A percentile compares a stretch with the other conserved stretches of the same genome.
These are phyloP conservation scores for Apiotrichum domesticum DNA, from an alignment of 1,284 basidiomycete species.

Conservation along the genomic window DNA sequence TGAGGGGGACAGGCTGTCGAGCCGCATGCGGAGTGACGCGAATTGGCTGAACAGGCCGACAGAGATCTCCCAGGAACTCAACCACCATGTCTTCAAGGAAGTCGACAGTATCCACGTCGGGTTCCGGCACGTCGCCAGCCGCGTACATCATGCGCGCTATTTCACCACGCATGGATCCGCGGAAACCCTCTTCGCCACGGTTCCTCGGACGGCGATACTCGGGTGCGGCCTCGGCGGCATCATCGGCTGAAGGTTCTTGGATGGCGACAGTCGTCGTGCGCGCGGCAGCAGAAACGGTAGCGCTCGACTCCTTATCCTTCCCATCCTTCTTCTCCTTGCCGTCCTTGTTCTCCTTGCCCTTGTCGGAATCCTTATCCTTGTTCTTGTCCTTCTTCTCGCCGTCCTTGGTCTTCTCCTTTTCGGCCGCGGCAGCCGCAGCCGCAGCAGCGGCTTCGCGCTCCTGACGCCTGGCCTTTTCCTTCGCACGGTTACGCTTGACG, in stretches of 20 bases:
- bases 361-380: neutral
- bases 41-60: constrained; percentile 32
- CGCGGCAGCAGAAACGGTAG: too few species aligned
- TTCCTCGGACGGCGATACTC: neutral
- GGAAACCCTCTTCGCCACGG: constrained; percentile 23
- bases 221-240: neutral
- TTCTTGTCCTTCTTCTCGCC: constrained; percentile 1
- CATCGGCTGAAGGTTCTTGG: neutral
- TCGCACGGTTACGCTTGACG: too few species aligned
- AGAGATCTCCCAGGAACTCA: constrained; percentile 39
- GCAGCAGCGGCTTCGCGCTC: too few species aligned
- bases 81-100: constrained; percentile 41
- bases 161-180: constrained; percentile 41
- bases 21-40: constrained; percentile 15
- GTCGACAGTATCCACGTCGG: constrained; percentile 38
- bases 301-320: neutral
- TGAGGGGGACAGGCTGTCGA: constrained; percentile 23
- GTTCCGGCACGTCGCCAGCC: constrained; percentile 36
- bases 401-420: neutral
- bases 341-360: too few species aligned
- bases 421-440: too few species aligned
- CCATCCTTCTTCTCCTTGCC: neutral
- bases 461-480: too few species aligned
- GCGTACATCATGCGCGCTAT: constrained; percentile 42
- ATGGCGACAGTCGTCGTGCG: too few species aligned